phyloP scores from a whole-genome alignment of 2,329 filamentous ascomycete species.

The Ophiostoma novo-ulmi region DNA sequence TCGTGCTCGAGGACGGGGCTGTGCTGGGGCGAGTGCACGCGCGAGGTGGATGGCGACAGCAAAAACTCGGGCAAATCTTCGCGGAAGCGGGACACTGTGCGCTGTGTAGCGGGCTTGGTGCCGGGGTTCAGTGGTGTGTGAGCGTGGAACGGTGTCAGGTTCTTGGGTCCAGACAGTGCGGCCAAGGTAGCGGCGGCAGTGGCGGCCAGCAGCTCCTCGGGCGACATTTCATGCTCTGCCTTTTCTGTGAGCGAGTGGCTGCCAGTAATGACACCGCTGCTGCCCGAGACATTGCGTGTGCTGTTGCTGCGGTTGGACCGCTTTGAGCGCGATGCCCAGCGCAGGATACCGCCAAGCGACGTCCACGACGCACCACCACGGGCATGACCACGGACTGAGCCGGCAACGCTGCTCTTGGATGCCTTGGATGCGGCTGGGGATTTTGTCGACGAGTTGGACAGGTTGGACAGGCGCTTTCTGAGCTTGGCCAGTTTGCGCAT shows the following conservation, averaged over 20 bases:
- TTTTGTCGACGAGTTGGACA: constrained; percentile 28
- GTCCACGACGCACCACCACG: constrained; percentile 52
- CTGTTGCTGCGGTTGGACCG: constrained; percentile 43
- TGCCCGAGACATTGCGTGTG: constrained; percentile 68
- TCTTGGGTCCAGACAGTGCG: not conserved
- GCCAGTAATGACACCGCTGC: not conserved
- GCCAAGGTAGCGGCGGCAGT: not conserved
- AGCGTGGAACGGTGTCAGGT: not conserved
- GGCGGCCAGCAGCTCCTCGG: not conserved
- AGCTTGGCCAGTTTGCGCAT: constrained; percentile 22
- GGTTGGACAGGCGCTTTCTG: constrained; percentile 41
- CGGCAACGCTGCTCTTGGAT: constrained; percentile 40
- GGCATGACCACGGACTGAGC: constrained; percentile 36
- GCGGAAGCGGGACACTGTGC: constrained; percentile 84
- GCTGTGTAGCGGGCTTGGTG: constrained; percentile 46
- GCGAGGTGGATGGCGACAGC: constrained; percentile 54
- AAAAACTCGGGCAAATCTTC: constrained; percentile 87
- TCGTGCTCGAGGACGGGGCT: constrained; percentile 21
- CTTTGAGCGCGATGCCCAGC: constrained; percentile 58
- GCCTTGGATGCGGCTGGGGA: constrained; percentile 37
- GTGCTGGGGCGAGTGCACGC: constrained; percentile 44
- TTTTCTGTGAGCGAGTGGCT: not conserved
- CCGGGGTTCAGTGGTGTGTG: constrained; percentile 31
- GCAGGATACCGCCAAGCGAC: constrained; percentile 57
- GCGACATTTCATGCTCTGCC: not conserved